Percentiles rank a stretch among this genome's conserved stretches.
Evolutionary conservation across 2,329 filamentous ascomycete genomes (phyloP).

Genomic region (Aspergillus phoenicis): DNA sequence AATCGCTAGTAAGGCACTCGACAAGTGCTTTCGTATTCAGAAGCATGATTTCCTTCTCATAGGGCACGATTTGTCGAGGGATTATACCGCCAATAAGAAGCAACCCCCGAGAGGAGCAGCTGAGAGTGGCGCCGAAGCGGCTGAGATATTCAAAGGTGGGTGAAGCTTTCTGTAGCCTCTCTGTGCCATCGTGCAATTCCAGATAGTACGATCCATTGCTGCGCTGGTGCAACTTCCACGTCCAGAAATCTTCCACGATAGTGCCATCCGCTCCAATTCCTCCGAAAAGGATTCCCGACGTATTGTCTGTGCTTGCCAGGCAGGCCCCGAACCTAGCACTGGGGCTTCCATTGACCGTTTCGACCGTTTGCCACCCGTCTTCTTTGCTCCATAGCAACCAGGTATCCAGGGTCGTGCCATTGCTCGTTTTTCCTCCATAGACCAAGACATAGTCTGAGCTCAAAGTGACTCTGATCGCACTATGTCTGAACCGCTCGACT

Average conservation of each 20-base stretch:
- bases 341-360: slow-evolving; percentile 40
- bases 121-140: slow-evolving; percentile 57
- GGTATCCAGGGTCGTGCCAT: slow-evolving; percentile 52
- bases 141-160: slow-evolving; percentile 36
- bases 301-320: slow-evolving; percentile 45
- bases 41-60: slow-evolving; percentile 58
- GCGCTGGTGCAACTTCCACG: slow-evolving; percentile 61
- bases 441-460: slow-evolving; percentile 55
- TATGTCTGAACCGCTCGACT: slow-evolving; percentile 74
- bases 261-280: slow-evolving; percentile 69
- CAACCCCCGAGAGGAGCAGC: slow-evolving; percentile 48
- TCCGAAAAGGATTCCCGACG: slow-evolving; percentile 68
- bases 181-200: slow-evolving; percentile 30
- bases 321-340: slow-evolving; percentile 60
- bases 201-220: slow-evolving; percentile 33
- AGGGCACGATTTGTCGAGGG: slow-evolving; percentile 38
- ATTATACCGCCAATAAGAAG: slow-evolving; percentile 58
- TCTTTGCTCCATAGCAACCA: slow-evolving; percentile 57
- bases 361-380: slow-evolving; percentile 55
- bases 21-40: slow-evolving; percentile 31
- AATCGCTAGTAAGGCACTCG: slow-evolving; percentile 22
- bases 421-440: slow-evolving; percentile 62
- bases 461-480: slow-evolving; percentile 54
- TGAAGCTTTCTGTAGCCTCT: slow-evolving; percentile 26
- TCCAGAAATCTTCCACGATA: slow-evolving; percentile 64